These are phyloP conservation scores for Brasenia schreberi DNA, from an alignment of 164 flowering plant species.

Conservation along the genomic window DNA sequence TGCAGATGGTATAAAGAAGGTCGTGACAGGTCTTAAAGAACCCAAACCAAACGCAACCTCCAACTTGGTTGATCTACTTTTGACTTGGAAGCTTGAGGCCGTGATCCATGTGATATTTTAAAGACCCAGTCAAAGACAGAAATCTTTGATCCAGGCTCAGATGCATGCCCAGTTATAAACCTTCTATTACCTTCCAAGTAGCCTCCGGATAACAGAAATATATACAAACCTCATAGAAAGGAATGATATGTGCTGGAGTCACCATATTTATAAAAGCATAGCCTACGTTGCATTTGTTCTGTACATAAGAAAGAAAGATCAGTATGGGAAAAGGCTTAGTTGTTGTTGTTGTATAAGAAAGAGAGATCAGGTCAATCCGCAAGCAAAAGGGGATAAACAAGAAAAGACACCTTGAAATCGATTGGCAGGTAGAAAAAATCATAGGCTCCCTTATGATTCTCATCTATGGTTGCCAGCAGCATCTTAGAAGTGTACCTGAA, in stretches of 20 bases:
- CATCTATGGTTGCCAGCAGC: conserved; percentile 86
- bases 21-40: too few relatives aligned
- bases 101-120: background rate
- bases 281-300: conserved; percentile 99
- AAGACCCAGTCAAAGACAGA: background rate
- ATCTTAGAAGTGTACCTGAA: conserved; percentile 78
- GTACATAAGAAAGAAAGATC: conserved; percentile 14
- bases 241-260: conserved; percentile 66
- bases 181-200: background rate
- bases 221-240: conserved; percentile 62
- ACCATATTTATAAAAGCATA: conserved; percentile 97
- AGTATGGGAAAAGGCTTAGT: too few relatives aligned
- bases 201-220: background rate
- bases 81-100: background rate
- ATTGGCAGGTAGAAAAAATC: conserved; percentile 95
- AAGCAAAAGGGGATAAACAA: background rate
- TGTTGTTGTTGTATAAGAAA: too few relatives aligned
- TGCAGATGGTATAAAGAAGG: too few relatives aligned
- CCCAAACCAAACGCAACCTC: background rate
- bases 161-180: background rate
- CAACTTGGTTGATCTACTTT: background rate
- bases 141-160: background rate
- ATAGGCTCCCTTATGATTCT: conserved; percentile 63
- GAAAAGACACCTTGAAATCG: conserved; percentile 71
- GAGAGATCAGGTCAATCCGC: too few relatives aligned